Evolutionary conservation across 2,329 filamentous ascomycete species (phyloP).

Genomic region (Colletotrichum sp.): DNA sequence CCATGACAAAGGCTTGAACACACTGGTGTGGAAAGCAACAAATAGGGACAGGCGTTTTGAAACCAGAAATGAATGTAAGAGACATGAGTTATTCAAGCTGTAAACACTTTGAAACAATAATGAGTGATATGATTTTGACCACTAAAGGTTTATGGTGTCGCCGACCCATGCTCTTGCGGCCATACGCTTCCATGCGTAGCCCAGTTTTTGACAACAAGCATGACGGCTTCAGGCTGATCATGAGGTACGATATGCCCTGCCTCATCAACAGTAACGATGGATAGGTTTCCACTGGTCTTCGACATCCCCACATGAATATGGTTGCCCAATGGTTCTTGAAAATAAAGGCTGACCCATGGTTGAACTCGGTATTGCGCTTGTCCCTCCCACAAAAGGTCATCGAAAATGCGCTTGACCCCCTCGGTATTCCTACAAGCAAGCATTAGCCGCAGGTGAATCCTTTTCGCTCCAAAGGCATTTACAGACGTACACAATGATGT

Average conservation of each 20-base stretch:
- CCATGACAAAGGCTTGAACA: not conserved
- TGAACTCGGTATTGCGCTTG: not conserved
- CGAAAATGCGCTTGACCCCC: not conserved
- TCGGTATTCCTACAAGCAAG: not conserved
- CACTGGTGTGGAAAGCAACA: not conserved
- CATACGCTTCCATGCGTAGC: not conserved
- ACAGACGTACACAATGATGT: not conserved
- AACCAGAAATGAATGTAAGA: not conserved
- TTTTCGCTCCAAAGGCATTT: not conserved
- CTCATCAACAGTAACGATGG: not conserved
- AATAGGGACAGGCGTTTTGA: not conserved
- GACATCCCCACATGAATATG: not conserved
- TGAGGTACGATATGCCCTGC: not conserved
- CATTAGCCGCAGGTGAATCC: not conserved
- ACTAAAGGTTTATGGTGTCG: not conserved
- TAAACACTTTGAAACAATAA: not conserved
- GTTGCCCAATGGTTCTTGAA: not conserved
- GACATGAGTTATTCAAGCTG: not conserved
- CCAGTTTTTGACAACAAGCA: not conserved
- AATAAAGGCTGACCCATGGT: not conserved
- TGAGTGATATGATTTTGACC: not conserved
- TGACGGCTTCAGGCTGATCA: not conserved
- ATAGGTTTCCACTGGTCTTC: not conserved
- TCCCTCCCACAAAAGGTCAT: not conserved
- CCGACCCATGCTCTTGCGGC: not conserved